A percentile compares a stretch with the other conserved stretches of the same genome.
phyloP scores from a whole-genome alignment of 331 rosid species.

The Stylosanthes scabra region DNA sequence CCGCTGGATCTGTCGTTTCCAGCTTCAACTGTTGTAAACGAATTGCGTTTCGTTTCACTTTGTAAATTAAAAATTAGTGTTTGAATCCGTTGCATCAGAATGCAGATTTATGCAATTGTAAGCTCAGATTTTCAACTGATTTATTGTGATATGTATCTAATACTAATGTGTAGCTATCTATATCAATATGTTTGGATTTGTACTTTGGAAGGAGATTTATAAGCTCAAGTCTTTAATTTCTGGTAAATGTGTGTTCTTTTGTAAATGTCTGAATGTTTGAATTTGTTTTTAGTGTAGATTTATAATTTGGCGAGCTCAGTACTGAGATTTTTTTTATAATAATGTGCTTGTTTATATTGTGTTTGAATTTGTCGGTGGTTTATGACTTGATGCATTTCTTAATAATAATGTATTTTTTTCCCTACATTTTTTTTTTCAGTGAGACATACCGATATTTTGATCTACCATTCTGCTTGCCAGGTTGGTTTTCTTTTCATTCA shows the following conservation, averaged over 20 bases:
- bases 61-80: background rate
- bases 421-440: constrained; percentile 41
- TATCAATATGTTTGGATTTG: background rate
- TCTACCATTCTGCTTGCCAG: constrained; percentile 81
- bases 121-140: background rate
- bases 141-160: background rate
- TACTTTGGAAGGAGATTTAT: background rate
- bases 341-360: background rate
- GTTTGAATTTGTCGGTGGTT: background rate
- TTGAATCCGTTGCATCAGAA: background rate
- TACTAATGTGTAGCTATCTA: background rate
- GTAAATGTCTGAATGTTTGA: background rate
- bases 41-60: background rate
- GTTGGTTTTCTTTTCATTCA: constrained; percentile 43
- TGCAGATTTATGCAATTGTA: background rate
- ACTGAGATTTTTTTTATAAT: background rate
- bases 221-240: background rate
- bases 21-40: background rate
- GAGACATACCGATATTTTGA: constrained; percentile 90
- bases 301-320: background rate
- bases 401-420: background rate
- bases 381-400: background rate
- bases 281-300: background rate
- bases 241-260: background rate
- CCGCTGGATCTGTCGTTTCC: constrained; percentile 37